These are phyloP conservation scores for Lumnitzera littorea DNA, from an alignment of 345 rosid genomes.

Conservation along the genomic window DNA sequence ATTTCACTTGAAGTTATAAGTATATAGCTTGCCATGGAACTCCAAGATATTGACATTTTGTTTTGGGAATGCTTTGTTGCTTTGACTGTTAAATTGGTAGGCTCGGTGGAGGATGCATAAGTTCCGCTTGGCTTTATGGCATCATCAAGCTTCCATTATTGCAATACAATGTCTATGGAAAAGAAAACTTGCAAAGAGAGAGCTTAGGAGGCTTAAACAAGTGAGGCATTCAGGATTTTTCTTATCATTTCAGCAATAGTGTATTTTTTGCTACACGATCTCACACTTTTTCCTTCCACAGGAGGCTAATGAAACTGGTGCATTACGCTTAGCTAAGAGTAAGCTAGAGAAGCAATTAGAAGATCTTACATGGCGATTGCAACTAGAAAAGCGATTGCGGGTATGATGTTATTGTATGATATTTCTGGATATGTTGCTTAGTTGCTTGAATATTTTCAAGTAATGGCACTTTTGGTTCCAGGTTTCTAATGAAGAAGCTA, in stretches of 20 bases:
- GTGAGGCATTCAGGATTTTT: slow-evolving; percentile 21
- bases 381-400: slow-evolving; percentile 83
- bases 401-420: slow-evolving; percentile 33
- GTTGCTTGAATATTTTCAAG: background rate
- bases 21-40: too few relatives aligned
- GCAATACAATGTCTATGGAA: slow-evolving; percentile 90
- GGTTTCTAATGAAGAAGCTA: slow-evolving; percentile 79
- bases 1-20: too few relatives aligned
- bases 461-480: slow-evolving; percentile 25
- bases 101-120: slow-evolving; percentile 70
- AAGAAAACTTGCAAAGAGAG: slow-evolving; percentile 79
- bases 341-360: slow-evolving; percentile 93
- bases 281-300: slow-evolving; percentile 22
- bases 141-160: slow-evolving; percentile 51
- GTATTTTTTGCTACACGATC: background rate
- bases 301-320: slow-evolving; percentile 96
- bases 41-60: too few relatives aligned
- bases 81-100: slow-evolving; percentile 31
- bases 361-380: slow-evolving; percentile 88
- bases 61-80: background rate
- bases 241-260: background rate
- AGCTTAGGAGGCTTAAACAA: slow-evolving; percentile 62
- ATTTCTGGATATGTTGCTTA: background rate
- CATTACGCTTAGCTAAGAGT: slow-evolving; percentile 82
- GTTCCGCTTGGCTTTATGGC: slow-evolving; percentile 54